Conservation (phyloP, 2,329 filamentous ascomycete genomes). For the Grosmannia huntii region DNA sequence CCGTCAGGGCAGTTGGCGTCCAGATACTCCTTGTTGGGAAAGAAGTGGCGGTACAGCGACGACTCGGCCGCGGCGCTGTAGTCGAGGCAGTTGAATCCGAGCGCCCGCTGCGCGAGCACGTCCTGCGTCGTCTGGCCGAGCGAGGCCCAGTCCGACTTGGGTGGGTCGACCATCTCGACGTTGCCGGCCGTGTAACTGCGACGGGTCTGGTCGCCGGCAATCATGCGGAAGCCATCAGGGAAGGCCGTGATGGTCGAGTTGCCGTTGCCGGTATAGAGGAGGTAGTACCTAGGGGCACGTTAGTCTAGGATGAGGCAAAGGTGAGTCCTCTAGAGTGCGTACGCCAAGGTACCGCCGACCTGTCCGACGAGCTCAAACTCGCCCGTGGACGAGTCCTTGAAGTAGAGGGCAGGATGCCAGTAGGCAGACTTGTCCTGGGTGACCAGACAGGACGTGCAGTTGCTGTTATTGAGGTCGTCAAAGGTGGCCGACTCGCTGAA, state of each 20-base stretch:
- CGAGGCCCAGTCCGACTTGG: slow-evolving; percentile 56
- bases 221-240: slow-evolving; percentile 66
- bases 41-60: slow-evolving; percentile 66
- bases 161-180: slow-evolving; percentile 48
- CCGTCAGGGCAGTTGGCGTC: slow-evolving; percentile 75
- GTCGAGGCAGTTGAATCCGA: slow-evolving; percentile 94
- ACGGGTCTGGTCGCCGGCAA: slow-evolving; percentile 58
- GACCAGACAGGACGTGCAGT: slow-evolving; percentile 73
- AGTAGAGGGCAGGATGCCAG: slow-evolving; percentile 73
- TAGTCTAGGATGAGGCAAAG: too few species aligned
- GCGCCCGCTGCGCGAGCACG: slow-evolving; percentile 62
- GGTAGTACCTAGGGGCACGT: slow-evolving; percentile 56
- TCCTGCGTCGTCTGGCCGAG: slow-evolving; percentile 52
- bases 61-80: slow-evolving; percentile 54
- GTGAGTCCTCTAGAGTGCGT: slow-evolving; percentile 26
- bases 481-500: slow-evolving; percentile 48
- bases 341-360: slow-evolving; percentile 76
- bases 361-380: slow-evolving; percentile 57
- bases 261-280: slow-evolving; percentile 44
- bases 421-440: slow-evolving; percentile 78
- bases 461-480: slow-evolving; percentile 41
- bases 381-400: slow-evolving; percentile 51
- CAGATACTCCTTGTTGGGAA: slow-evolving; percentile 69
- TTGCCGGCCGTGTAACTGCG: slow-evolving; percentile 60
- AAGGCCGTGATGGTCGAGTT: slow-evolving; percentile 56